These are phyloP conservation scores for Globomyces pollinis-pini DNA, from an alignment of 192 early-diverging fungal species.

Conservation along the genomic window DNA sequence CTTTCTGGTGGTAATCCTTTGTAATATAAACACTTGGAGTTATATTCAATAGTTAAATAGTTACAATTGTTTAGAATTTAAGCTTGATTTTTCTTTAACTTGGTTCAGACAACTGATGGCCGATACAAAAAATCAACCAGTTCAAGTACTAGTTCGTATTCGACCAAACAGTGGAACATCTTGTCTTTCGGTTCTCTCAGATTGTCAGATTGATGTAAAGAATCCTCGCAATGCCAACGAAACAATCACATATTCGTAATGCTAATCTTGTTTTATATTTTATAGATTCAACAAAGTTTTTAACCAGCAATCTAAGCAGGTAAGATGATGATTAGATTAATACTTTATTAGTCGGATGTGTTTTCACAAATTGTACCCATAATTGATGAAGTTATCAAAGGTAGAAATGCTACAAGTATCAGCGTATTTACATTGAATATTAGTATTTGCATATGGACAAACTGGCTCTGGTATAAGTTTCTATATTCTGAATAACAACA, in stretches of 20 bases:
- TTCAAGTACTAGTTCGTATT: constrained; percentile 8
- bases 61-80: too few species aligned
- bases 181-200: background rate
- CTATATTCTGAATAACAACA: too few species aligned
- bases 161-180: background rate
- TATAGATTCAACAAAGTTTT: constrained; percentile 9
- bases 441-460: constrained; percentile 90
- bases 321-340: background rate
- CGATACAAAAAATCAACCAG: constrained; percentile 3
- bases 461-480: constrained; percentile 84
- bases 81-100: background rate
- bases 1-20: too few species aligned
- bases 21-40: too few species aligned
- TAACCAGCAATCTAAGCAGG: background rate
- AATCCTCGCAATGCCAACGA: constrained; percentile 14
- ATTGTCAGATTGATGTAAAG: background rate
- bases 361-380: background rate
- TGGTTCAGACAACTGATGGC: background rate
- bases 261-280: background rate
- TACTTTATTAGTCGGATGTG: background rate
- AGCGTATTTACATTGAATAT: background rate
- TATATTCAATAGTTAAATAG: too few species aligned
- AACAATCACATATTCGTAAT: constrained; percentile 8
- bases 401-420: constrained; percentile 32
- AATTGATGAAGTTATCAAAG: background rate